Evolutionary conservation across 768 basidiomycete species (phyloP), one percentile per base, ranked within the genome.

Genomic region (Porphyrellus cyaneotinctus): DNA sequence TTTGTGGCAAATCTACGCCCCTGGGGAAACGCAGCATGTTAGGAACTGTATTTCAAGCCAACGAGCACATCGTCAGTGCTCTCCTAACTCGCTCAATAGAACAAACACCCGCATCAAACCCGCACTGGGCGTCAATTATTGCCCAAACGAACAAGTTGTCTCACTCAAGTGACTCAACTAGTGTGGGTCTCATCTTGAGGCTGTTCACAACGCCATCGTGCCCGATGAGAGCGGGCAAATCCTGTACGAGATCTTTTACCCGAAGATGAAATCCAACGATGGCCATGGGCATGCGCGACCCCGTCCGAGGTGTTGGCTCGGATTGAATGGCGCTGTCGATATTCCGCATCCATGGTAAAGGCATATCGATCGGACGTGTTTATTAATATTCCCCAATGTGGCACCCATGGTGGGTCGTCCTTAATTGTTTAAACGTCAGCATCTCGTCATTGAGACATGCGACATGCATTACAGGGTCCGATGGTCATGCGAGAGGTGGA

Each of bases 401-500:
- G 52, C 23, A 38, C 32, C 22, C 23, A 6, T 10, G 36, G 42
- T 28, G 14, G 46, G 43, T 55, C 24, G 22, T 39, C 17, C 11
- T 24, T 37, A 3, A 13, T 33, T 17, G 31, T 28, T 18, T 20
- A 24, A 10, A 31, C 12, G 15, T 37, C 39, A 31, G 28, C 3
- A 23, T n/a, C 23, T 43, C 9, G 24, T 12, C n/a, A 31, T 56
- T 18, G 18, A 32, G 28, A 47, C 30, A n/a, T 12, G 28, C 9
- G 24, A 41, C 52, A 37, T 13, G 49, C 59, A 10, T 69, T 72
- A 61, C 49, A 10, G 68, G 57, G 0, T 58, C 55, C 2, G 64
- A 68, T 43, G 61, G 63, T 17, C 56, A 37, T 22, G 49, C 64
- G 47, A 66, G 31, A 55, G 57, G 17, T 69, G 67, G 66, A 46